Base-by-base conservation (phyloP, 257 asterid species). In the Solanum peruvianum region DNA sequence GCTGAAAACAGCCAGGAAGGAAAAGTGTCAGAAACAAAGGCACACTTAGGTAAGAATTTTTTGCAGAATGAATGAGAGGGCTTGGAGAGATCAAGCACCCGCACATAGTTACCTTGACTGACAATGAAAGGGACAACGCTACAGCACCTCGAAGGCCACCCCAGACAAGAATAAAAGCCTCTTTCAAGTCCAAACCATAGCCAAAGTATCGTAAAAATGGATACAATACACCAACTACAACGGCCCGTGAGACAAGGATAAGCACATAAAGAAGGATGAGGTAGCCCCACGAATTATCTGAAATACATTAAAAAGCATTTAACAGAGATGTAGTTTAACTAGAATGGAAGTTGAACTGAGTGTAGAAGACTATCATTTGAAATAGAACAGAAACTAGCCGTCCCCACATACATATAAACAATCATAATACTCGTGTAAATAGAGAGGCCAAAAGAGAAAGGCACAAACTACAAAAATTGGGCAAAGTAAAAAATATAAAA, bases 121-220 rank as follows among this genome's bases (percentile, higher is more conserved):
- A 95, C 75, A 96, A 93, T 23, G 98, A 88, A 87, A 96, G 97
- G 25, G 99, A 86, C 89, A 96, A 88, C 20, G 99, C 98, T 71
- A 96, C 98, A 42, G 98, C 97, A 85, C 99, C 99, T 66, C 99
- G 99, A 87, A 96, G 91, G 87, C 99, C 99, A 89, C 98, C 92
- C 99, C 99, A 96, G 20, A 92, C 93, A 86, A 96, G 98, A 91
- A 96, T 92, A 83, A 88, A 88, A 88, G 98, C 98, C 90, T 96
- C 99, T 92, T 93, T 95, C 98, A 95, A 94, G 86, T 95, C 95
- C 89, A 96, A 87, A 88, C 99, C 99, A 88, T 96, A 95, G 89
- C 99, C 99, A 91, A 95, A 94, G 90, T 90, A 94, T 70, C 88
- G 92, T 87, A 96, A 93, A 90, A 94, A 90, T 64, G 99, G 99